phyloP scores from a whole-genome alignment of 208 protist species.

The Vickermania spadyakhi region DNA sequence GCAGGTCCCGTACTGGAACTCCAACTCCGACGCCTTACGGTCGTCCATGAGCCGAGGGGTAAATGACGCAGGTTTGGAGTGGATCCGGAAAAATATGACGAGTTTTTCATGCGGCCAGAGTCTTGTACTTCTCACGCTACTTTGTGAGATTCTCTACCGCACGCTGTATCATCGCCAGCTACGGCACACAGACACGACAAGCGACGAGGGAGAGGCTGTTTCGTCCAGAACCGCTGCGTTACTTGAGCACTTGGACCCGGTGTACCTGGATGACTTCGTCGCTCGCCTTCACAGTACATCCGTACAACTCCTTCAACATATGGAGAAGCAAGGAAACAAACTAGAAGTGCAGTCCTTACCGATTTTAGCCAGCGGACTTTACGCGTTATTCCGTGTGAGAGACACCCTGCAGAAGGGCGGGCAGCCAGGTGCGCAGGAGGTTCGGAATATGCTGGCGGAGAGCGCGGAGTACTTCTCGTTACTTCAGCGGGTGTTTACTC shows the following conservation, averaged over 20 bases:
- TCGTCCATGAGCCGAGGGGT: conserved; percentile 5
- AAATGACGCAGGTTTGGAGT: conserved; percentile 39
- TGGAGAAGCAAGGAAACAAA: conserved; percentile 2
- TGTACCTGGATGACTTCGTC: neutral
- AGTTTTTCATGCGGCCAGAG: conserved; percentile 65
- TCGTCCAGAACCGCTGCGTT: neutral
- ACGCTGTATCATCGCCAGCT: neutral
- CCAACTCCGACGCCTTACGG: neutral
- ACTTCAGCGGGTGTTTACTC: neutral
- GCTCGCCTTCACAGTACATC: neutral
- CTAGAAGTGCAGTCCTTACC: conserved; percentile 62
- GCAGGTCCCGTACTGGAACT: neutral
- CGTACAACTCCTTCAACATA: conserved; percentile 1
- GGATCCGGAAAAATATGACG: conserved; percentile 25
- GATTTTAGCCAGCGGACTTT: conserved; percentile 43
- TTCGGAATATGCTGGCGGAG: neutral
- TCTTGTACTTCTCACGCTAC: conserved; percentile 53
- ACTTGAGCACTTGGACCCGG: neutral
- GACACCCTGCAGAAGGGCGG: neutral
- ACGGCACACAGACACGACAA: too few species aligned
- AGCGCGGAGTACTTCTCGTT: neutral
- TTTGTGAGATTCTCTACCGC: conserved; percentile 52
- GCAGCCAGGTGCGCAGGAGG: neutral
- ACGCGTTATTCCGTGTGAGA: conserved; percentile 36
- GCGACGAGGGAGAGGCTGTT: too few species aligned